Conservation (phyloP, 306 rosid species). For the Macrotyloma uniflorum region DNA sequence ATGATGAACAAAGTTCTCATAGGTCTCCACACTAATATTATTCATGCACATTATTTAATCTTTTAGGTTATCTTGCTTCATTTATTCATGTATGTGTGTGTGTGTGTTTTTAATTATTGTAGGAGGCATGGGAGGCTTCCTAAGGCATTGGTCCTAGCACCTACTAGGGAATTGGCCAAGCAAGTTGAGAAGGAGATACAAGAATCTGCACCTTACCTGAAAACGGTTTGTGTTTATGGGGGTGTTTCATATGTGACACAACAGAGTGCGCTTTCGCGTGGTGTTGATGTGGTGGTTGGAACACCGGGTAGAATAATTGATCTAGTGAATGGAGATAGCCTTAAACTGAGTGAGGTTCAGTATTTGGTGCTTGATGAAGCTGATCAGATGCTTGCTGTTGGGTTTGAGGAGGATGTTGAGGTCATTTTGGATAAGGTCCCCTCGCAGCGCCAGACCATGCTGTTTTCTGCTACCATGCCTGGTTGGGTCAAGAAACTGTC, state of each 20-base stretch:
- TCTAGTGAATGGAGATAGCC: constrained; percentile 74
- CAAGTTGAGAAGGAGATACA: constrained; percentile 97
- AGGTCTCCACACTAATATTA: constrained; percentile 48
- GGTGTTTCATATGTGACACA: constrained; percentile 80
- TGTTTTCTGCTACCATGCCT: constrained; percentile 92
- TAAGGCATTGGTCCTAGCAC: constrained; percentile 79
- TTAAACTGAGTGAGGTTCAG: constrained; percentile 70
- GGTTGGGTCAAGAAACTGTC: constrained; percentile 81
- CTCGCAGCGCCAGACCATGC: constrained; percentile 77
- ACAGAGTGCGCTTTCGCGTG: constrained; percentile 82
- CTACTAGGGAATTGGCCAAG: constrained; percentile 94
- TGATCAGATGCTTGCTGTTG: constrained; percentile 96
- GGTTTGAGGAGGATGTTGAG: constrained; percentile 95
- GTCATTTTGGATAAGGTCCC: constrained; percentile 71
- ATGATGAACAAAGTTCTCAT: constrained; percentile 51
- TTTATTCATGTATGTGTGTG: neutral
- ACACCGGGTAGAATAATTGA: constrained; percentile 90
- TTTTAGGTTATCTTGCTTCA: neutral
- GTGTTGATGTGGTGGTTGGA: constrained; percentile 95
- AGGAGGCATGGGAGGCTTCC: constrained; percentile 81
- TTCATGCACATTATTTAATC: neutral
- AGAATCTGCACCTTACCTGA: constrained; percentile 87
- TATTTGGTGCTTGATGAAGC: constrained; percentile 91
- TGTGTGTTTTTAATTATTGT: constrained; percentile 29
- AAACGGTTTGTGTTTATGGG: constrained; percentile 80